These are phyloP conservation scores for Colletotrichum truncatum DNA, from an alignment of 2,329 filamentous ascomycete genomes.

Conservation along the genomic window DNA sequence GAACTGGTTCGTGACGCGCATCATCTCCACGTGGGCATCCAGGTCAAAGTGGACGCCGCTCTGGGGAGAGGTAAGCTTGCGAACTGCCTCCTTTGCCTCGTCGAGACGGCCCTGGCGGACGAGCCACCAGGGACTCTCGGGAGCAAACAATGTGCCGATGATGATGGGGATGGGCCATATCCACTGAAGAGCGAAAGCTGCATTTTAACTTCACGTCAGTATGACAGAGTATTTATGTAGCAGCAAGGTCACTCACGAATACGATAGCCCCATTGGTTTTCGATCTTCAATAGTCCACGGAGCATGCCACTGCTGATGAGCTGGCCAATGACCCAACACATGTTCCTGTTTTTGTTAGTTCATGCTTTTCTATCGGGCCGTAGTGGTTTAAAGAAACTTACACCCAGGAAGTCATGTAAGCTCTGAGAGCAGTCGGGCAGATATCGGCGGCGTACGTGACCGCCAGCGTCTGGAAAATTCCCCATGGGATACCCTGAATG, in stretches of 20 bases:
- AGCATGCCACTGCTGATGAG: slow-evolving; percentile 46
- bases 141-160: slow-evolving; percentile 30
- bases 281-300: slow-evolving; percentile 40
- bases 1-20: slow-evolving; percentile 41
- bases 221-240: background rate
- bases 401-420: slow-evolving; percentile 26
- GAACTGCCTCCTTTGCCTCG: slow-evolving; percentile 30
- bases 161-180: slow-evolving; percentile 33
- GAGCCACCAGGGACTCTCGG: slow-evolving; percentile 38
- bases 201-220: background rate
- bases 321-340: slow-evolving; percentile 54
- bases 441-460: slow-evolving; percentile 49
- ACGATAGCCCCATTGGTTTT: slow-evolving; percentile 53
- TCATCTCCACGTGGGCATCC: slow-evolving; percentile 34
- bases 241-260: slow-evolving; percentile 34
- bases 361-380: fast-evolving
- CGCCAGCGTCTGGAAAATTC: slow-evolving; percentile 44
- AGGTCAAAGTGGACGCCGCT: slow-evolving; percentile 32
- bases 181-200: slow-evolving; percentile 43
- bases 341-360: slow-evolving; percentile 36
- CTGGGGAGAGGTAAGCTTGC: slow-evolving; percentile 30
- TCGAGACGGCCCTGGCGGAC: slow-evolving; percentile 34
- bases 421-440: slow-evolving; percentile 44
- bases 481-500: slow-evolving; percentile 46
- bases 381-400: slow-evolving; percentile 38